phyloP scores from a whole-genome alignment of 2,329 filamentous ascomycete genomes.

The Colletotrichum lupini region DNA sequence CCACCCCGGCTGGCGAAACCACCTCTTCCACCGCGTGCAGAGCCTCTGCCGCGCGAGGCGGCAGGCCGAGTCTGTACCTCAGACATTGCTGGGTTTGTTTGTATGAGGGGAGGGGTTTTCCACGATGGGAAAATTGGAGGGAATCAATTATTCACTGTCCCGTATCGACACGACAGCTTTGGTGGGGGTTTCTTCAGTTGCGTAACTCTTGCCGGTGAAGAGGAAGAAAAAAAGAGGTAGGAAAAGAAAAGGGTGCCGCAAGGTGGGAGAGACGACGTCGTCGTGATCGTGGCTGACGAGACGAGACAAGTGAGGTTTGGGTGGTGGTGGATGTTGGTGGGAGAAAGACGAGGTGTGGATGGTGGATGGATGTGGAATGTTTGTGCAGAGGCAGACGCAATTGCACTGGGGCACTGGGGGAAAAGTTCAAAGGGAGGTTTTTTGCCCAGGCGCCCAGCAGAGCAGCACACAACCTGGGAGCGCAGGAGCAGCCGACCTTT shows the following conservation, averaged over 20 bases:
- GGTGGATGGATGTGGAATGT: slow-evolving; percentile 37
- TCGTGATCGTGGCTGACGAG: slow-evolving; percentile 36
- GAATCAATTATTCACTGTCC: slow-evolving; percentile 35
- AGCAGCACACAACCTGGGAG: background rate
- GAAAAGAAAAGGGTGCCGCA: slow-evolving; percentile 39
- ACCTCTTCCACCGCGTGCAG: slow-evolving; percentile 85
- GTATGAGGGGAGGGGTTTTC: slow-evolving; percentile 31
- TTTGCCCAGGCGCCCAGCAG: slow-evolving; percentile 18
- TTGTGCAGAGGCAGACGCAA: slow-evolving; percentile 34
- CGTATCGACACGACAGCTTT: slow-evolving; percentile 35
- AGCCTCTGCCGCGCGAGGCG: slow-evolving; percentile 89
- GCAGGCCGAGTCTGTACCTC: slow-evolving; percentile 89
- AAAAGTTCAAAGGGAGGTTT: slow-evolving; percentile 36
- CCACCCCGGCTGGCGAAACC: slow-evolving; percentile 79
- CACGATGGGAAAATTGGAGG: slow-evolving; percentile 31
- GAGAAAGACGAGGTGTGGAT: slow-evolving; percentile 37
- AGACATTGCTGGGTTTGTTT: slow-evolving; percentile 73
- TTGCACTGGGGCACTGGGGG: slow-evolving; percentile 13
- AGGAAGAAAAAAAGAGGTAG: slow-evolving; percentile 39
- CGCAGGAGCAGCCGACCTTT: background rate
- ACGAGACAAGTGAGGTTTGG: slow-evolving; percentile 38
- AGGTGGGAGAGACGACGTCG: slow-evolving; percentile 32
- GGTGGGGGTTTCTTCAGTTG: slow-evolving; percentile 21
- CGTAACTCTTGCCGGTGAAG: slow-evolving; percentile 41
- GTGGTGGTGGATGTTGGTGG: slow-evolving; percentile 36